These are phyloP conservation scores for Anisodus acutangulus DNA, from an alignment of 257 asterid species.

Conservation along the genomic window DNA sequence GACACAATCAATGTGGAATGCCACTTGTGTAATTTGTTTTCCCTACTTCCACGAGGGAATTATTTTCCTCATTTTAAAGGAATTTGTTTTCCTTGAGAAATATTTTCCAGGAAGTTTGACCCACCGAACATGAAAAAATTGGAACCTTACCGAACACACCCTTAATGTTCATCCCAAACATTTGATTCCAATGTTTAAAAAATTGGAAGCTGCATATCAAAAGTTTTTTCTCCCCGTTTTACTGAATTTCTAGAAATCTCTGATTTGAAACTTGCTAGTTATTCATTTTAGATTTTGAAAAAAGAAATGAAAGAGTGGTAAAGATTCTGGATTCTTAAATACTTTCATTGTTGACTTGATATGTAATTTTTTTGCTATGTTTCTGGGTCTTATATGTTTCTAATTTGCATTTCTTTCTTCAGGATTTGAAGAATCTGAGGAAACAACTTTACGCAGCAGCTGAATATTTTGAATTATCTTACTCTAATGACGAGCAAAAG, in stretches of 20 bases:
- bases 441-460: conserved; percentile 95
- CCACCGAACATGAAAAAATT: too few relatives aligned
- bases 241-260: not conserved
- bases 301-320: not conserved
- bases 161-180: not conserved
- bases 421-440: conserved; percentile 96
- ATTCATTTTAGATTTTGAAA: not conserved
- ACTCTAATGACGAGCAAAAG: conserved; percentile 76
- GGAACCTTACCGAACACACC: too few relatives aligned
- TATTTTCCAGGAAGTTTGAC: too few relatives aligned
- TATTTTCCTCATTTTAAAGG: too few relatives aligned
- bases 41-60: too few relatives aligned
- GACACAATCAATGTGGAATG: too few relatives aligned
- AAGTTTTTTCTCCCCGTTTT: not conserved
- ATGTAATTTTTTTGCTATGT: not conserved
- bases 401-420: conserved; percentile 31
- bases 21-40: too few relatives aligned
- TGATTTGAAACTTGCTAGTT: not conserved
- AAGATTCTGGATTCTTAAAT: not conserved
- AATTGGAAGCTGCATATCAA: not conserved
- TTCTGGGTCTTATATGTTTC: not conserved
- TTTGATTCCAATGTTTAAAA: not conserved
- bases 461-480: conserved; percentile 88
- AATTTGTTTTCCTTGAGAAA: too few relatives aligned
- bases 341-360: not conserved